phyloP scores from a whole-genome alignment of 148 eudicot species.

The Heliamphora exappendiculata region DNA sequence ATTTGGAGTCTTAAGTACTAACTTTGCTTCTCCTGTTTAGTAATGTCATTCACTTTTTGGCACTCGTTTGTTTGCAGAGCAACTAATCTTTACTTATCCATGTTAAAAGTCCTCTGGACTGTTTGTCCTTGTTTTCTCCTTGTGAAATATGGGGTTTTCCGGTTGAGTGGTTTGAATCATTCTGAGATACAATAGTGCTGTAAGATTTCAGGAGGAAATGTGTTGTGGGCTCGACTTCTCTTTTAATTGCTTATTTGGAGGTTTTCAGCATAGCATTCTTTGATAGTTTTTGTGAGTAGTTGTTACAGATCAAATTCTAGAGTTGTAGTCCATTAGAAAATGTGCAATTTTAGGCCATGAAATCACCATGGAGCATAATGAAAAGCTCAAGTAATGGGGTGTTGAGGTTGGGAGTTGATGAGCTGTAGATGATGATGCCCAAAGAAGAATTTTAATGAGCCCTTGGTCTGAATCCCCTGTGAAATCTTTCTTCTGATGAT shows the following conservation, averaged over 20 bases:
- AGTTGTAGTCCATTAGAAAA: background rate
- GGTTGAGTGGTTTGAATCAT: background rate
- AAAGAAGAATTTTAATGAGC: background rate
- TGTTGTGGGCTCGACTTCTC: background rate
- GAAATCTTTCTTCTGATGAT: background rate
- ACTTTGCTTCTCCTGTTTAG: background rate
- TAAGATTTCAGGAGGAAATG: background rate
- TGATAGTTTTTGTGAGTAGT: background rate
- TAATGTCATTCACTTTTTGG: background rate
- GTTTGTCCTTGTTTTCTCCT: background rate
- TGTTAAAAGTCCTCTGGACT: background rate
- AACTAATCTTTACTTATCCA: background rate
- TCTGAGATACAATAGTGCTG: background rate
- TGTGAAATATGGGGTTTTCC: background rate
- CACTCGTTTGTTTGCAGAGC: background rate
- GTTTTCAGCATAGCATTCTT: background rate
- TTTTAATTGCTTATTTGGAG: background rate
- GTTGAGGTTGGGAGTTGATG: background rate
- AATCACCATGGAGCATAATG: background rate
- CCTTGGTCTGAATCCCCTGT: background rate
- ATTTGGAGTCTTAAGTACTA: background rate
- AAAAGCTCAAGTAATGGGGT: background rate
- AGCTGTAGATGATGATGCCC: background rate
- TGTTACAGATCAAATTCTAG: slow-evolving; percentile 1
- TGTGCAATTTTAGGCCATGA: background rate